Conservation (phyloP, 768 basidiomycete species). For the Tricholoma matsutake region DNA sequence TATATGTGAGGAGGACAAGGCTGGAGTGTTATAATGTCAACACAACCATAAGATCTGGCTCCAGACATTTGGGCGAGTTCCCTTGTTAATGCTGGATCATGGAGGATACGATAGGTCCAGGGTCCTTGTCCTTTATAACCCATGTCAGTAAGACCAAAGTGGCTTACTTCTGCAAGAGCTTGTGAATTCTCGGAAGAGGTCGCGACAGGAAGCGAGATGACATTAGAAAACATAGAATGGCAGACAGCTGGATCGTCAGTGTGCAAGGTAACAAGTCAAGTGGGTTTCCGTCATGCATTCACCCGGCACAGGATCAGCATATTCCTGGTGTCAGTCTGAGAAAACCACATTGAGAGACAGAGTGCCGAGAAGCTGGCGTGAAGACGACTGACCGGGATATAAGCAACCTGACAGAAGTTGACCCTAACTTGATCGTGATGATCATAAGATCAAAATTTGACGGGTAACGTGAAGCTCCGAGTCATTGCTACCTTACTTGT, state of each 20-base stretch:
- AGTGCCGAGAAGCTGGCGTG: slow-evolving; percentile 1
- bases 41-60: slow-evolving; percentile 19
- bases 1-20: slow-evolving; percentile 41
- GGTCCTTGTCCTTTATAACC: slow-evolving; percentile 47
- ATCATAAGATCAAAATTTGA: background rate
- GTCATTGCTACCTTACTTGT: background rate
- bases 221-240: slow-evolving; percentile 1
- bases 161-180: slow-evolving; percentile 50
- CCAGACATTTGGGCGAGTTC: slow-evolving; percentile 38
- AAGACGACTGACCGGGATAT: background rate
- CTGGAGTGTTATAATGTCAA: slow-evolving; percentile 33
- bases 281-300: background rate
- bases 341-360: background rate
- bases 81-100: slow-evolving; percentile 35
- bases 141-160: slow-evolving; percentile 52
- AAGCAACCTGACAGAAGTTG: background rate
- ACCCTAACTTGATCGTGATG: background rate
- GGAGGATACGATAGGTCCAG: slow-evolving; percentile 52
- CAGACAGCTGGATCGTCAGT: background rate
- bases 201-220: slow-evolving; percentile 43
- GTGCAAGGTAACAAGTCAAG: background rate
- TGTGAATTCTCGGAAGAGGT: slow-evolving; percentile 45
- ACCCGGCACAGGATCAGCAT: background rate
- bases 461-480: background rate
- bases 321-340: background rate